Base-by-base conservation (phyloP, 352 stramenopile genomes). In the Globisporangium spinosum region DNA sequence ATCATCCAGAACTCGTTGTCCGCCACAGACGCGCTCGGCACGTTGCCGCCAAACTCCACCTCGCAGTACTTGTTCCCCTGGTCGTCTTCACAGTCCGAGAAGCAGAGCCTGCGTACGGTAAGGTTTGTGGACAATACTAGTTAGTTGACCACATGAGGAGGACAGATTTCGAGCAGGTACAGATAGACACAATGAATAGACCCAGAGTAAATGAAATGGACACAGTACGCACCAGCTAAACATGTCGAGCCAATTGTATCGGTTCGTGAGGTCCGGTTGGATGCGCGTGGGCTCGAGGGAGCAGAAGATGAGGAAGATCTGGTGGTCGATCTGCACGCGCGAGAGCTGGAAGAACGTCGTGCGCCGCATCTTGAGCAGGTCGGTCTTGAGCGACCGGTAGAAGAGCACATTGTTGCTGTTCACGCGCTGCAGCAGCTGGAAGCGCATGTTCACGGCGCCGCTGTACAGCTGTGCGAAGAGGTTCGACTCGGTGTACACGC, bases 41-140 rank as follows among this genome's bases (percentile, higher is more conserved):
- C 63, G 34, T 80, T 78, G 1, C 83, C 83, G 0, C 83, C 81
- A 38, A 88, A 89, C 40, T 77, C 79, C 34, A 88, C 78, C 9
- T 73, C 60, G 10, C 76, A 76, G 51, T 77, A 10, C 4, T 58
- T 34, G 7, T 10, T 35, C 8, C 61, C 68, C 2, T 61, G 10
- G 3, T 20, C 47, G 25, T 68, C 59, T 34, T 40, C 35, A 47
- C 22, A 25, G 54, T 79, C 68, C 2, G 62, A 65, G 43, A 81
- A 77, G 55, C 75, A 62, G 17, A 81, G 57, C 64, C 62, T 67
- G 15, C 6, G 32, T 35, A 35, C 32, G 32, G 32, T 35, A 35
- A 35, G 40, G 2, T n/a, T 9, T 5, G 15, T 49, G 40, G 40
- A 22, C 40, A 45, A 20, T 20, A 45, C 17, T 20, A 7, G 3